Evolutionary conservation across 2,329 filamentous ascomycete genomes (phyloP).

Genomic region (Zymoseptoria brevis): DNA sequence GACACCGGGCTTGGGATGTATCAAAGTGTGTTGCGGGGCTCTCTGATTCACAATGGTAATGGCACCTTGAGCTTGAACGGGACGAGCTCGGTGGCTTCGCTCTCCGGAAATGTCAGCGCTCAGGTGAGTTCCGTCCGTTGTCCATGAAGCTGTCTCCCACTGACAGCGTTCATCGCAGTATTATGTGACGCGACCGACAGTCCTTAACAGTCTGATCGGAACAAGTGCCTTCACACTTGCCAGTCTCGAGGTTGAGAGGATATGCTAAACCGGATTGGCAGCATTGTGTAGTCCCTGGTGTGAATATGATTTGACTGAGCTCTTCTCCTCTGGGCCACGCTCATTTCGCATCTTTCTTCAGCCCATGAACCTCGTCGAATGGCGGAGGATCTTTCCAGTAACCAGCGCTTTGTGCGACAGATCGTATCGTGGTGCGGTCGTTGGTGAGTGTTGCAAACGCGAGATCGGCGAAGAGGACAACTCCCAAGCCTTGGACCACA

Average conservation of each 20-base stretch:
- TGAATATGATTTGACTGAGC: neutral
- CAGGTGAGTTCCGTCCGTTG: constrained; percentile 32
- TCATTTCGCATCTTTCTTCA: constrained; percentile 1
- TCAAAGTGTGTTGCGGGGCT: constrained; percentile 36
- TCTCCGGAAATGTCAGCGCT: constrained; percentile 44
- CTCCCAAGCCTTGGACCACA: constrained; percentile 27
- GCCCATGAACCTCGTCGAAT: constrained; percentile 16
- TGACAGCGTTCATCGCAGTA: constrained; percentile 28
- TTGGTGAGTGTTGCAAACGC: constrained; percentile 18
- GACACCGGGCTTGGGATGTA: constrained; percentile 44
- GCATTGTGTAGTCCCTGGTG: neutral
- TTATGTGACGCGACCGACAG: constrained; percentile 35
- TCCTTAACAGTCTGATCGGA: constrained; percentile 33
- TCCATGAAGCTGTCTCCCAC: neutral
- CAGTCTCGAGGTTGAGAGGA: constrained; percentile 27
- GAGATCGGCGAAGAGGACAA: constrained; percentile 26
- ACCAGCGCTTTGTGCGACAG: constrained; percentile 23
- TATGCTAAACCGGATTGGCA: constrained; percentile 6
- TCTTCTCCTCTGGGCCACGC: neutral
- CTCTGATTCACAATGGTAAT: constrained; percentile 41
- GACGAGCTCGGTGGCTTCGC: constrained; percentile 44
- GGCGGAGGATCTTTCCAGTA: constrained; percentile 19
- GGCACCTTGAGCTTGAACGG: constrained; percentile 34
- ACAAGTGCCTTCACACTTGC: constrained; percentile 36
- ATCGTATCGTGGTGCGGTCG: constrained; percentile 19